Evolutionary conservation across 371 early-diverging fungal genomes (phyloP).

Genomic region (Dentiscutata heterogama): DNA sequence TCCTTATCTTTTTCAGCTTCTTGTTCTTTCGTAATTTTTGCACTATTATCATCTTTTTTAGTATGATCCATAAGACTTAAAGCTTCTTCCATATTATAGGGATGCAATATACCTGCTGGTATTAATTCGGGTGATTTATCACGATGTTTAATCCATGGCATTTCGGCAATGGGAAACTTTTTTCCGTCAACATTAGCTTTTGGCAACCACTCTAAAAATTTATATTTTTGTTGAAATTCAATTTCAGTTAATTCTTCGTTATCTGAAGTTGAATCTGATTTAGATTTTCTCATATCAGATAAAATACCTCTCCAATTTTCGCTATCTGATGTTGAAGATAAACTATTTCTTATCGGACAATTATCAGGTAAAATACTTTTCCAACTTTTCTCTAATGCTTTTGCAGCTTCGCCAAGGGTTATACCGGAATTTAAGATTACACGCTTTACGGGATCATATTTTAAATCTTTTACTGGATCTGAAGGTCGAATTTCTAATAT

Average conservation of each 20-base stretch:
- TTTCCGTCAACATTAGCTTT: neutral
- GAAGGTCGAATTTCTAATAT: constrained; percentile 33
- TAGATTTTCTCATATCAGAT: neutral
- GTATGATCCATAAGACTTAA: neutral
- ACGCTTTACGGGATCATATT: constrained; percentile 17
- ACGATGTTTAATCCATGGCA: neutral
- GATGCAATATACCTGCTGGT: constrained; percentile 34
- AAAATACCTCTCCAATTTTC: neutral
- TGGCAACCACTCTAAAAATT: neutral
- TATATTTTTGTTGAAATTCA: neutral
- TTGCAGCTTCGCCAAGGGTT: constrained; percentile 19
- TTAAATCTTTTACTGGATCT: constrained; percentile 9
- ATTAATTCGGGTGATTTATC: neutral
- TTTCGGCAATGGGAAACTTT: neutral
- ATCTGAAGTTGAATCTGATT: neutral
- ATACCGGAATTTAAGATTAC: constrained; percentile 33
- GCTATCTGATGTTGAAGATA: too few relatives aligned
- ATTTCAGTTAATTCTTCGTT: neutral
- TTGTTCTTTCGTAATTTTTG: neutral
- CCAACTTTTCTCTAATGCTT: constrained; percentile 41
- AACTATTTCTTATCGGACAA: constrained; percentile 1
- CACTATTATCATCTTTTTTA: too few relatives aligned
- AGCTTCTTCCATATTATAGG: constrained; percentile 32
- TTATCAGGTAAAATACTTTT: constrained; percentile 20
- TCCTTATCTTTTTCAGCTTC: constrained; percentile 4